phyloP scores from a whole-genome alignment of 495 filamentous ascomycete genomes.

The Aspergillus sclerotioniger region DNA sequence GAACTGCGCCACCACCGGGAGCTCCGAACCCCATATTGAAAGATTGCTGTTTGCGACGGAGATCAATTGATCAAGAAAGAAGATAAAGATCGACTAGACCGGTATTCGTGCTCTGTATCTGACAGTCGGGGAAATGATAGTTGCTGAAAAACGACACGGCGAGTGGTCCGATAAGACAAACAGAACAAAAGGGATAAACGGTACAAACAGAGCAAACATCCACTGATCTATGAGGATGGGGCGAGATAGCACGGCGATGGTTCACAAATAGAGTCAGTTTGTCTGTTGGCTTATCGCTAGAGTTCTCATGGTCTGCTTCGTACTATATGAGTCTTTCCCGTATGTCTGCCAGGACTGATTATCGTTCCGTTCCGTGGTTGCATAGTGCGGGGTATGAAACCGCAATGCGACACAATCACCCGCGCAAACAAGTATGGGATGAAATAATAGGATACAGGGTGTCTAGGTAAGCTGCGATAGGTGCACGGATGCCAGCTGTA shows the following conservation, averaged over 20 bases:
- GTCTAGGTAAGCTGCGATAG: neutral
- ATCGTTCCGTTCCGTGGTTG: neutral
- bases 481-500: neutral
- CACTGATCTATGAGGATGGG: neutral
- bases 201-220: constrained; percentile 40
- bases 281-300: too few species aligned
- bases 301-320: neutral
- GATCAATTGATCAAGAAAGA: neutral
- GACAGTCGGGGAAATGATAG: neutral
- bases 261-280: neutral
- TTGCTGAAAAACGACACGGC: constrained; percentile 8
- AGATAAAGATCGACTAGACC: neutral
- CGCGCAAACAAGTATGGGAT: neutral
- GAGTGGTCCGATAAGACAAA: constrained; percentile 27
- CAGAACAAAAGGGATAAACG: constrained; percentile 20
- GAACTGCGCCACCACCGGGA: constrained; percentile 68
- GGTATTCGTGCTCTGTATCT: neutral
- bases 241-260: neutral
- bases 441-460: neutral
- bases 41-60: neutral
- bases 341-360: too few species aligned
- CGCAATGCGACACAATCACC: neutral
- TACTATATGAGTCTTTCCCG: neutral
- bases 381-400: neutral
- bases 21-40: constrained; percentile 64